Base-by-base conservation (phyloP, 78 protist species). In the Isochrysis galbana region DNA sequence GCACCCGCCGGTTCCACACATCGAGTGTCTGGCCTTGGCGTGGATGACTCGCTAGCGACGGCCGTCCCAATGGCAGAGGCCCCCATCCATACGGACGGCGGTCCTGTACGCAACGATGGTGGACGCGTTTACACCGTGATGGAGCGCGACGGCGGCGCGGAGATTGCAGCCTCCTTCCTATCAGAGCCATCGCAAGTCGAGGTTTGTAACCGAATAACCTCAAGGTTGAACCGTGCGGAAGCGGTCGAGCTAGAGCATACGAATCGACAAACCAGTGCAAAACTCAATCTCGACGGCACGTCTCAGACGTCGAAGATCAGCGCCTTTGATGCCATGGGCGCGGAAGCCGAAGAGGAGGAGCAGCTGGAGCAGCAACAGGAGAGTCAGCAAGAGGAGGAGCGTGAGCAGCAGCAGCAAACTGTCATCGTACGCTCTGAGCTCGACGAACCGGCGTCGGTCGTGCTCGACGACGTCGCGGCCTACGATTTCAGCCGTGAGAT, bases 291-390 rank as follows among this genome's bases (percentile, higher is more conserved):
- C n/a, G n/a, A n/a, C n/a, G n/a, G n/a, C n/a, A n/a, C n/a, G n/a
- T n/a, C n/a, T n/a, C n/a, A n/a, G n/a, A n/a, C n/a, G n/a, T n/a
- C n/a, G n/a, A n/a, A n/a, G n/a, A n/a, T n/a, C n/a, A n/a, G n/a
- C n/a, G n/a, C n/a, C 61, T 51, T 51, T 14, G 61, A 51, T 7
- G 61, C 61, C 61, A 14, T 80, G 78, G 80, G 78, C 38, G 61
- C 26, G 29, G 74, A 72, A 45, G 51, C 32, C 72, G 87, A 90
- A 72, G 82, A 54, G 55, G 87, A 90, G 87, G 89, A 90, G 92
- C 80, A 77, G 77, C 70, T 48, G 44, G 90, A 93, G 69, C 95
- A 93, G 78, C 90, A 93, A 61, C 74, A 55, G 54, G 90, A 94
- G 87, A 25, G 26, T 26, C 87, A 91, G 72, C 72, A 94, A 29